phyloP scores from a whole-genome alignment of 176 grass and related monocot species.

The Paspalum vaginatum region DNA sequence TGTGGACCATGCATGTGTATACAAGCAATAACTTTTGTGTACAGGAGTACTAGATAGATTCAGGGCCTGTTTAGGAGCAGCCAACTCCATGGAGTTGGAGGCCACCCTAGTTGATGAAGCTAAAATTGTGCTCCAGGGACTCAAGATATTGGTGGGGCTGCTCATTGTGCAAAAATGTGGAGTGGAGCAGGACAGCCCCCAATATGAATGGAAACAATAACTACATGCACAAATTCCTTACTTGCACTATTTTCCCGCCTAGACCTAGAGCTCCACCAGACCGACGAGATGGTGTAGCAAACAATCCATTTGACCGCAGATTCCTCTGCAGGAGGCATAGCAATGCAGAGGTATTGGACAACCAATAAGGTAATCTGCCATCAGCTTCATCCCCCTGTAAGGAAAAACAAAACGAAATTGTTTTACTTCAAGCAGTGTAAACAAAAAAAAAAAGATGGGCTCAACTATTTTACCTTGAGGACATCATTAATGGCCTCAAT shows the following conservation, averaged over 20 bases:
- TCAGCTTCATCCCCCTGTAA: conserved; percentile 69
- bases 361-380: conserved; percentile 83
- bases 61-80: no score
- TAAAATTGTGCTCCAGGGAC: no score
- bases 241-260: conserved; percentile 62
- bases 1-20: neutral
- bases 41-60: no score
- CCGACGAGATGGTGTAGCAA: conserved; percentile 74
- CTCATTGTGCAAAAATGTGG: no score
- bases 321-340: conserved; percentile 96
- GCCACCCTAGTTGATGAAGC: no score
- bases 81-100: no score
- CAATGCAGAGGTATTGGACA: conserved; percentile 88
- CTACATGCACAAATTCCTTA: conserved; percentile 36
- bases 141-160: no score
- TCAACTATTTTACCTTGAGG: conserved; percentile 63
- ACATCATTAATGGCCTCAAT: conserved; percentile 92
- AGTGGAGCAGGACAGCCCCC: neutral
- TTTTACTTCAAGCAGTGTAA: neutral
- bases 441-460: conserved; percentile 36
- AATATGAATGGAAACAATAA: conserved; percentile 8
- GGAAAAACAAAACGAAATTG: conserved; percentile 17
- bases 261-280: conserved; percentile 53
- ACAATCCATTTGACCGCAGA: conserved; percentile 81
- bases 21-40: neutral